Base-by-base conservation (phyloP, 2,329 filamentous ascomycete genomes). In the Chaetomium globosum region DNA sequence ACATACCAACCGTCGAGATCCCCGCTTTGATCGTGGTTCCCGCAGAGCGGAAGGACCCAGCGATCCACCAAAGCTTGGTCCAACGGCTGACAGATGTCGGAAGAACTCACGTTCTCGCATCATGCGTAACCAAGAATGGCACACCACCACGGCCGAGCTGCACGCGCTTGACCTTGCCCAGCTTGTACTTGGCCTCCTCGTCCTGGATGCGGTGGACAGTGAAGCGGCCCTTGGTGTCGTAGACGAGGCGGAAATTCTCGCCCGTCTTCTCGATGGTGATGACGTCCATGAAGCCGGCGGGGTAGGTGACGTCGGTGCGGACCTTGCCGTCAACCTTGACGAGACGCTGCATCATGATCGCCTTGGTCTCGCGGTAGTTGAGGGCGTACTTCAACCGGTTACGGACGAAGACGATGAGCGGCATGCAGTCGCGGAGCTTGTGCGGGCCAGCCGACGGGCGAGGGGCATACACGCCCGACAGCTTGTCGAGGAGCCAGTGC, bases 81-180 rank as follows among this genome's bases (percentile, higher is more conserved):
- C 94, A 97, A 97, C 94, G 94, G 89, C 94, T 97, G 94, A 97
- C 93, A 95, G 93, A 97, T 92, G 90, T 91, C 84, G 87, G 85
- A 88, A 90, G 87, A 90, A 98, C 94, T 97, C 87, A 99, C 94
- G 95, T 99, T 93, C 95, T 91, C 85, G 95, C 95, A 95, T 99
- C 95, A 92, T 99, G 95, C 93, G 95, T 99, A 92, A 99, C 95
- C 93, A 98, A 97, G 93, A 97, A 99, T 96, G 95, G 95, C 89
- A 99, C 96, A 87, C 93, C 95, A 85, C 95, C 96, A 84, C 93
- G 94, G 87, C 95, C 95, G 77, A 99, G 89, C 87, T 99, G 95
- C 71, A 99, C 95, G 79, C 94, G 91, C 92, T 97, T 97, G 86
- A 99, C 95, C 89, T 98, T 99, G 87, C 93, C 93, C 77, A 99